Conservation (phyloP, 805 yeast genomes). For the Peterozyma toletana region DNA sequence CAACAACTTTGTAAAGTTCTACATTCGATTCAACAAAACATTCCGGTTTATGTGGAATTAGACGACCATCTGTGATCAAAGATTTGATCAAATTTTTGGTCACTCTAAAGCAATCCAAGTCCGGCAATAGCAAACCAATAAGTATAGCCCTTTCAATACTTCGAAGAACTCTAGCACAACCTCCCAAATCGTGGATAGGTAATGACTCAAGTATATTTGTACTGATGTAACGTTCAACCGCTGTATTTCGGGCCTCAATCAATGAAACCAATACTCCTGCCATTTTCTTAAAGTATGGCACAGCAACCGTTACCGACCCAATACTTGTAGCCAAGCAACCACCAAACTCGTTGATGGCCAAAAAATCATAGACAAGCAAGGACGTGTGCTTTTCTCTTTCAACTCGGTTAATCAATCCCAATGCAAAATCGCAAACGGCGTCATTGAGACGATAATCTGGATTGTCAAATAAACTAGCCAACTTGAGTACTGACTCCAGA, state of each 20-base stretch:
- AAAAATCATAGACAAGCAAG: slow-evolving; percentile 1
- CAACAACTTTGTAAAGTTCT: slow-evolving; percentile 33
- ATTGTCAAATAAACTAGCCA: slow-evolving; percentile 30
- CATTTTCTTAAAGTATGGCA: slow-evolving; percentile 20
- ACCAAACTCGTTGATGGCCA: neutral
- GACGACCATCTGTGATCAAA: slow-evolving; percentile 15
- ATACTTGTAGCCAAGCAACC: slow-evolving; percentile 16
- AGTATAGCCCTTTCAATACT: slow-evolving; percentile 44
- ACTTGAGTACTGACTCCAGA: slow-evolving; percentile 19
- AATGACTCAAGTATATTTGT: neutral
- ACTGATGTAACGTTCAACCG: neutral
- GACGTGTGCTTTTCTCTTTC: slow-evolving; percentile 9
- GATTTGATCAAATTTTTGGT: slow-evolving; percentile 32
- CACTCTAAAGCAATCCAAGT: slow-evolving; percentile 39
- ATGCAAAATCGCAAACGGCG: slow-evolving; percentile 27
- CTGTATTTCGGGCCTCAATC: slow-evolving; percentile 25
- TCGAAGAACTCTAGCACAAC: slow-evolving; percentile 26
- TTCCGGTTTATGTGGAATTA: slow-evolving; percentile 12
- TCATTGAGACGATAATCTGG: slow-evolving; percentile 24
- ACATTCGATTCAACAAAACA: slow-evolving; percentile 23
- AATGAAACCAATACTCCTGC: slow-evolving; percentile 31
- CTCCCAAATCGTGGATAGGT: slow-evolving; percentile 13
- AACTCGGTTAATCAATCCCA: slow-evolving; percentile 28
- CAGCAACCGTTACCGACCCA: slow-evolving; percentile 1
- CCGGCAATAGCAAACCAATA: slow-evolving; percentile 43